Percentiles rank a stretch among this genome's conserved stretches.
Evolutionary conservation across 306 rosid species (phyloP).

Genomic region (Lablab purpureus): DNA sequence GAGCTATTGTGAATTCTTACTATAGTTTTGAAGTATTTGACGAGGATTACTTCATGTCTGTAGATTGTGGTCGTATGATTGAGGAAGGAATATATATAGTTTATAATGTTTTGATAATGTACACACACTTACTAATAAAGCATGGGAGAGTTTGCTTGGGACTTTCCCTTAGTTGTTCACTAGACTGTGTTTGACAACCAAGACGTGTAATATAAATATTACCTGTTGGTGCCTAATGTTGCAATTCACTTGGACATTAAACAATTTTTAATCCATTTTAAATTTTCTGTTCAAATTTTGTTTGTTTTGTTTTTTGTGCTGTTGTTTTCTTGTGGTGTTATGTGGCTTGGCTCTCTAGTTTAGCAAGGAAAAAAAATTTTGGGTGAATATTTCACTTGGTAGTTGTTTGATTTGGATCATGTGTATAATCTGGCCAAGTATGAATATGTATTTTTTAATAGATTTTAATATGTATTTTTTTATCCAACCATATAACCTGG

Average conservation of each 20-base stretch:
- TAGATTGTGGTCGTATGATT: conserved; percentile 39
- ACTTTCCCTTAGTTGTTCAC: neutral
- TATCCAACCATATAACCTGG: no score
- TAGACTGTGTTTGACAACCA: conserved; percentile 3
- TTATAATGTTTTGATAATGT: conserved; percentile 9
- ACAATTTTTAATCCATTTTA: neutral
- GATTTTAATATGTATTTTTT: no score
- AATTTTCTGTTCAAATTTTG: conserved; percentile 2
- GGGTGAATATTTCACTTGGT: no score
- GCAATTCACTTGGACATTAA: neutral
- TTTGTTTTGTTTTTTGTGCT: conserved; percentile 6
- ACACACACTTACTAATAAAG: neutral
- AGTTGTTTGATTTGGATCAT: conserved; percentile 12
- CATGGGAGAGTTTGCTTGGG: conserved; percentile 17
- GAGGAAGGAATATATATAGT: conserved; percentile 35
- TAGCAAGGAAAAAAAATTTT: neutral
- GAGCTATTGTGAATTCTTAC: conserved; percentile 46
- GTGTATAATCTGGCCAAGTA: no score
- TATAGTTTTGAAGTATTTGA: conserved; percentile 39
- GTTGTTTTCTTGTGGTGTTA: conserved; percentile 8
- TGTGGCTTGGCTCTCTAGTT: conserved; percentile 2
- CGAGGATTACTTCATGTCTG: conserved; percentile 26
- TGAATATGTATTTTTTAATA: no score
- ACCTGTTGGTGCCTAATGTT: neutral
- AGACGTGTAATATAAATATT: neutral